A percentile compares a stretch with the other conserved stretches of the same genome.
Evolutionary conservation across 495 filamentous ascomycete genomes (phyloP).

Genomic region (Arthonia radiata): DNA sequence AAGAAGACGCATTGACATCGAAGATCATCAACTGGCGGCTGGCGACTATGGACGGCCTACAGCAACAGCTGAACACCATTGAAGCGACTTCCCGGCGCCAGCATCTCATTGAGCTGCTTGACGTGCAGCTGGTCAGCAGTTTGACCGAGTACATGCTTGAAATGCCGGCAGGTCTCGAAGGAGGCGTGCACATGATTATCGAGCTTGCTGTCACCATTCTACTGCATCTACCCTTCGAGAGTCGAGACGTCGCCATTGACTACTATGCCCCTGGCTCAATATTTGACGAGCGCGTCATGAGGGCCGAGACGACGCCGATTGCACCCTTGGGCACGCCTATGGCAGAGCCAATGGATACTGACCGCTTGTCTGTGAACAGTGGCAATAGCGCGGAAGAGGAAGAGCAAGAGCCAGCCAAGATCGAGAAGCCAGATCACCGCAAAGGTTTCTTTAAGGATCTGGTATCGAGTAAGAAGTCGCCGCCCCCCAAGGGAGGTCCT

Average conservation of each 20-base stretch:
- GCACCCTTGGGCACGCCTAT: conserved; percentile 62
- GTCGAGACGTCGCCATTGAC: conserved; percentile 66
- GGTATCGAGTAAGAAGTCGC: conserved; percentile 1
- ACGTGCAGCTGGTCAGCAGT: conserved; percentile 36
- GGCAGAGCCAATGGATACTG: conserved; percentile 23
- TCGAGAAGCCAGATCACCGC: conserved; percentile 2
- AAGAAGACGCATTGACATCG: conserved; percentile 67
- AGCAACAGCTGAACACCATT: conserved; percentile 37
- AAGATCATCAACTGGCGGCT: conserved; percentile 84
- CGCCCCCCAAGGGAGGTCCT: conserved; percentile 5
- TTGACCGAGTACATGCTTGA: conserved; percentile 49
- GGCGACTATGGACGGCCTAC: conserved; percentile 76
- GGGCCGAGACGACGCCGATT: conserved; percentile 44
- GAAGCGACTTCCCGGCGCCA: conserved; percentile 37
- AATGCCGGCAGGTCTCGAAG: conserved; percentile 49
- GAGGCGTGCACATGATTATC: conserved; percentile 70
- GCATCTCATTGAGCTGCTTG: too few relatives aligned
- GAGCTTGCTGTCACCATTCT: conserved; percentile 75
- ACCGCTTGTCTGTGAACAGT: conserved; percentile 16
- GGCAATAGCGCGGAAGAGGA: conserved; percentile 17
- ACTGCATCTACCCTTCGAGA: conserved; percentile 69
- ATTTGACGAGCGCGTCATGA: conserved; percentile 53
- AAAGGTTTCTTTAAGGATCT: conserved; percentile 1
- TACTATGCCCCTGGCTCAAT: conserved; percentile 53
- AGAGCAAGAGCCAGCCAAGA: conserved; percentile 10